These are phyloP conservation scores for Ophiognomonia clavigignenti-juglandacearum DNA, from an alignment of 2,329 filamentous ascomycete genomes.

Conservation along the genomic window DNA sequence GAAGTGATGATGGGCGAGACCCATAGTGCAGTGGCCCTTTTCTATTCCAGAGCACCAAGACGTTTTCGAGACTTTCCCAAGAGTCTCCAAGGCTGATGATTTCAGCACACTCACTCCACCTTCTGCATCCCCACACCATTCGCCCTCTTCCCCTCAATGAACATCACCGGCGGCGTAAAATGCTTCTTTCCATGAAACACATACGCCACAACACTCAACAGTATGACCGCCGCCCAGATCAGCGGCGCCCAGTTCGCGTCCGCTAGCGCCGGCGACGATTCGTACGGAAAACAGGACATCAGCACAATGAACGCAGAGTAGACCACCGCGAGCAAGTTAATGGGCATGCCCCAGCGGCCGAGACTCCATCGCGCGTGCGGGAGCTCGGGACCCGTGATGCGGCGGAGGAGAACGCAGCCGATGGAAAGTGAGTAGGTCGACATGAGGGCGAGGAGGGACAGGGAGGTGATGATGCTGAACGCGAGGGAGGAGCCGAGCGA, in stretches of 20 bases:
- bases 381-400: slow-evolving; percentile 27
- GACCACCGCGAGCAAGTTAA: slow-evolving; percentile 29
- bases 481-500: slow-evolving; percentile 28
- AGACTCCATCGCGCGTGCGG: slow-evolving; percentile 32
- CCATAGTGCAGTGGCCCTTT: too few relatives aligned
- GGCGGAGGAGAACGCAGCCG: slow-evolving; percentile 28
- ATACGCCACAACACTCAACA: slow-evolving; percentile 10
- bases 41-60: too few relatives aligned
- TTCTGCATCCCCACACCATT: slow-evolving; percentile 4
- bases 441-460: slow-evolving; percentile 27
- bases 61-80: too few relatives aligned
- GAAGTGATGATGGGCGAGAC: too few relatives aligned
- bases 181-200: slow-evolving; percentile 6
- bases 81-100: too few relatives aligned
- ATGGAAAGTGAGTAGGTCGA: slow-evolving; percentile 29
- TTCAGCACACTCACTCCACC: too few relatives aligned
- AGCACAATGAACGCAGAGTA: slow-evolving; percentile 20
- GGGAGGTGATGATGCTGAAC: slow-evolving; percentile 30
- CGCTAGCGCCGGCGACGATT: not conserved
- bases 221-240: slow-evolving; percentile 12
- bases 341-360: slow-evolving; percentile 29
- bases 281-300: slow-evolving; percentile 6
- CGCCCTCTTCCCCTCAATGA: slow-evolving; percentile 7
- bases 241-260: slow-evolving; percentile 13
- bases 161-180: slow-evolving; percentile 12